Conservation (phyloP, 2,329 filamentous ascomycete genomes). For the Fusarium scirpi region DNA sequence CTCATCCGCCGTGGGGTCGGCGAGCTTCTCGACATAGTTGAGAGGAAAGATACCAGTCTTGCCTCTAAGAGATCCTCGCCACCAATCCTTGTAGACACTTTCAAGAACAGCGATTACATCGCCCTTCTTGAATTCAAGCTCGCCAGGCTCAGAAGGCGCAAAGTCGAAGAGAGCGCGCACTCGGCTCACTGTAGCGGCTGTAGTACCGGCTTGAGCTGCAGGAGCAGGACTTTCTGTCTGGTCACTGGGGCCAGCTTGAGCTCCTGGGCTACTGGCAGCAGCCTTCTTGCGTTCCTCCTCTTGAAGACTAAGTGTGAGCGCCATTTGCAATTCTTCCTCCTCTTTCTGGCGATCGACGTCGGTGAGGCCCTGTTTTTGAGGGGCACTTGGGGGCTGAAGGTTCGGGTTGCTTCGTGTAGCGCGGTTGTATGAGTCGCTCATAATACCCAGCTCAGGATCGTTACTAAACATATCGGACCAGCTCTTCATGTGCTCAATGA, state of each 20-base stretch:
- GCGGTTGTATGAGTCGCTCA: constrained; percentile 93
- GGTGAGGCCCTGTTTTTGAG: constrained; percentile 91
- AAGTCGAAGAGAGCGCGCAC: constrained; percentile 96
- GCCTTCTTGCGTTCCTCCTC: constrained; percentile 78
- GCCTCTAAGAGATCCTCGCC: constrained; percentile 93
- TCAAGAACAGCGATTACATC: constrained; percentile 97
- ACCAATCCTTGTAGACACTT: constrained; percentile 99
- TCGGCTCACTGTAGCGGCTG: constrained; percentile 93
- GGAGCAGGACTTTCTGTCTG: constrained; percentile 60
- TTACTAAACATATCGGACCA: constrained; percentile 95
- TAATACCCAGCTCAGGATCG: constrained; percentile 93
- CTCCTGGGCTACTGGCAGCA: constrained; percentile 51
- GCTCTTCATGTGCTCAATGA: constrained; percentile 94
- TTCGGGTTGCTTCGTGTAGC: constrained; percentile 88
- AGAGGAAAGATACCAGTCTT: constrained; percentile 98
- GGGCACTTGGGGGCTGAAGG: constrained; percentile 90
- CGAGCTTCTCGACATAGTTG: constrained; percentile 98
- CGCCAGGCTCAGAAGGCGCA: constrained; percentile 90
- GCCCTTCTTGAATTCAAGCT: constrained; percentile 95
- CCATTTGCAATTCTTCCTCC: constrained; percentile 97
- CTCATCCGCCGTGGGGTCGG: constrained; percentile 94
- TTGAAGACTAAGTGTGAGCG: constrained; percentile 89
- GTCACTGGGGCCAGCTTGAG: constrained; percentile 53
- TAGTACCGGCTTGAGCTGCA: constrained; percentile 82
- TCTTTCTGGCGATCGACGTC: constrained; percentile 92